These are phyloP conservation scores for Prunus davidiana DNA, from an alignment of 306 rosid species.

Conservation along the genomic window DNA sequence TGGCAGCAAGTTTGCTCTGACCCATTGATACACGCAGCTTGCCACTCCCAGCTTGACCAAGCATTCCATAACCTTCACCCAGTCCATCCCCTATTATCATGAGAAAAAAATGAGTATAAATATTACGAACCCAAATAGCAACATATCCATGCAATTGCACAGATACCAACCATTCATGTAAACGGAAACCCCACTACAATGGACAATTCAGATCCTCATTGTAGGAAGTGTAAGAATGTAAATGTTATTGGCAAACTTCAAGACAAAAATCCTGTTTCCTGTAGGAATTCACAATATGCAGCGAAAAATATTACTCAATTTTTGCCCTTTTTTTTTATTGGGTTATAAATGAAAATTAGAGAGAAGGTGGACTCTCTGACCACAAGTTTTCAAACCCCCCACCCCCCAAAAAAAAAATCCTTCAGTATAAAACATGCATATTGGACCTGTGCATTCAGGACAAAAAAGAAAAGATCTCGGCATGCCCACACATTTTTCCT, in stretches of 20 bases:
- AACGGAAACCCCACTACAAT: neutral
- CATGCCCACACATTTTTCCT: too few species aligned
- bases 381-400: too few species aligned
- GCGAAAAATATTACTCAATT: neutral
- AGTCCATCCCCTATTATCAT: conserved; percentile 77
- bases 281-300: too few species aligned
- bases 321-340: neutral
- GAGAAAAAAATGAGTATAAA: conserved; percentile 17
- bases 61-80: conserved; percentile 85
- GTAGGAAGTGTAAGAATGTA: neutral
- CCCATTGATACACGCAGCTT: conserved; percentile 23
- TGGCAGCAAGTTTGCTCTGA: conserved; percentile 15
- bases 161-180: neutral
- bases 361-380: neutral
- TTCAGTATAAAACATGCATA: neutral
- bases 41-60: conserved; percentile 53
- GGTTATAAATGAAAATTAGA: too few species aligned
- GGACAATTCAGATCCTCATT: neutral
- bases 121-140: neutral
- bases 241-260: neutral
- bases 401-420: too few species aligned
- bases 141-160: neutral
- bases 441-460: neutral
- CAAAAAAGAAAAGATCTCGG: too few species aligned
- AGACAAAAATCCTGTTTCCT: too few species aligned